These are phyloP conservation scores for Cicer judaicum DNA, from an alignment of 306 rosid species.

Conservation along the genomic window DNA sequence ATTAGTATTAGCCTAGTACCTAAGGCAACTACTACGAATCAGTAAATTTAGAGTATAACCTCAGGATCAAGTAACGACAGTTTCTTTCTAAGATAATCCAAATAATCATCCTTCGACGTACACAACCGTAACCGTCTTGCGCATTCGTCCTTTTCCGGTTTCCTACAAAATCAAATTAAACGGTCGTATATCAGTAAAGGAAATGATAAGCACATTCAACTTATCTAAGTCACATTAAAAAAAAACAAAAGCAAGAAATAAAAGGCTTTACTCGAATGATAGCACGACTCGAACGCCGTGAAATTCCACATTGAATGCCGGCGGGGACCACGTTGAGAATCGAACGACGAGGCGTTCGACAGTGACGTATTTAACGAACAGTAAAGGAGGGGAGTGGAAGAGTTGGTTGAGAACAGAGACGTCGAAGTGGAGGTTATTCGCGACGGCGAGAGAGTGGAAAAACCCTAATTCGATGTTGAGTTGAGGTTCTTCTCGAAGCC, in stretches of 20 bases:
- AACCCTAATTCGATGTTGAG: conserved; percentile 68
- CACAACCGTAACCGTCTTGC: conserved; percentile 38
- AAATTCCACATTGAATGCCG: conserved; percentile 66
- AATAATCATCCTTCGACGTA: conserved; percentile 45
- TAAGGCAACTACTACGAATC: not conserved
- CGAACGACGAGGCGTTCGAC: conserved; percentile 59
- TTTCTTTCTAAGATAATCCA: conserved; percentile 57
- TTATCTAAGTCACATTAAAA: not conserved
- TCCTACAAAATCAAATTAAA: conserved; percentile 53
- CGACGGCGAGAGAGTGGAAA: conserved; percentile 55
- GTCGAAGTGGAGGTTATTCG: conserved; percentile 62
- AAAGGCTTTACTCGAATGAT: conserved; percentile 52
- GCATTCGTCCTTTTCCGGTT: conserved; percentile 53
- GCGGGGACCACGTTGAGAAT: conserved; percentile 72
- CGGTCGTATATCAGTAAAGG: not conserved
- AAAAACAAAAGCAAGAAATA: not conserved
- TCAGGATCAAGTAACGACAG: conserved; percentile 82
- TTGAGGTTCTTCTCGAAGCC: conserved; percentile 73
- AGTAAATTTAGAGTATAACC: conserved; percentile 46
- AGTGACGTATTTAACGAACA: conserved; percentile 61
- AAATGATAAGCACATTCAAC: conserved; percentile 19
- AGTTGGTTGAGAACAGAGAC: conserved; percentile 61
- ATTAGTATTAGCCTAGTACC: not conserved
- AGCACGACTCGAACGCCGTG: conserved; percentile 61
- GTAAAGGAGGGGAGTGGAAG: conserved; percentile 52